Conservation (phyloP, 2,329 filamentous ascomycete genomes). For the Ceratocystis alfenasii region DNA sequence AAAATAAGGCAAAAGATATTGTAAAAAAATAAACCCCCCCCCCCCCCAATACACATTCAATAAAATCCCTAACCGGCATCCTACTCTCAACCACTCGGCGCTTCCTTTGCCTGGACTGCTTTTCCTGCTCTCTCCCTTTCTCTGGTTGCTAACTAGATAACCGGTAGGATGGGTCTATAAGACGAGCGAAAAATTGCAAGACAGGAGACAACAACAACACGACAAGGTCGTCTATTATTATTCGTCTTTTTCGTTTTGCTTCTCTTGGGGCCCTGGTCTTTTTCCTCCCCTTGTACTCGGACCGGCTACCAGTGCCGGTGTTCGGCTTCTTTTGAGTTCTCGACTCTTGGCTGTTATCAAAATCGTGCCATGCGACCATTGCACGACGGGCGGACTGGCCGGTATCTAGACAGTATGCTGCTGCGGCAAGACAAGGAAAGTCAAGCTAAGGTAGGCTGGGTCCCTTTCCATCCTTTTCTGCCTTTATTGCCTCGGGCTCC, state of each 20-base stretch:
- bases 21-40: not conserved
- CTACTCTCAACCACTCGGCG: not conserved
- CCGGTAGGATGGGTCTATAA: not conserved
- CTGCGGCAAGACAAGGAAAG: not conserved
- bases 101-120: not conserved
- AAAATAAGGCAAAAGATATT: not conserved
- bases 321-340: not conserved
- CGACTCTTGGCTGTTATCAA: constrained; percentile 1
- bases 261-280: not conserved
- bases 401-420: not conserved
- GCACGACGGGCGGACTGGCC: not conserved
- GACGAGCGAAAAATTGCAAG: not conserved
- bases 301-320: not conserved
- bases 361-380: constrained; percentile 5
- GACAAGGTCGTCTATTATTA: not conserved
- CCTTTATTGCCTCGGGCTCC: not conserved
- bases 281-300: not conserved
- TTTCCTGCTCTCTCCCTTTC: not conserved
- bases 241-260: not conserved
- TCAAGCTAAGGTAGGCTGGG: not conserved
- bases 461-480: not conserved
- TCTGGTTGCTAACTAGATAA: not conserved
- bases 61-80: too few species aligned
- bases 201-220: not conserved
- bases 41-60: too few species aligned